Evolutionary conservation across 805 yeast genomes (phyloP).

Genomic region (Millerago galiae): DNA sequence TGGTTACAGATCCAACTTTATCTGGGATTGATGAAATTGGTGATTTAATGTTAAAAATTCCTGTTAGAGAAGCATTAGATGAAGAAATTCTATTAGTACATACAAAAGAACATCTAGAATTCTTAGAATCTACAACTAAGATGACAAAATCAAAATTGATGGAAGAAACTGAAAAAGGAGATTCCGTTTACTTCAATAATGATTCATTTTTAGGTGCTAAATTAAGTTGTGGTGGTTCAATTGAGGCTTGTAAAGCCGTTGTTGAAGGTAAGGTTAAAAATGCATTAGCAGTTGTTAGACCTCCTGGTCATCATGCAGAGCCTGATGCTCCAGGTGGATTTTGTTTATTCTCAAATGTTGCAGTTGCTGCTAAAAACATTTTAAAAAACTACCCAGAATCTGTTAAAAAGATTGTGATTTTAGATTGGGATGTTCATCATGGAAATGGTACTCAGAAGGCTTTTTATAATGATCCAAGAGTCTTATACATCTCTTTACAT

Average conservation of each 20-base stretch:
- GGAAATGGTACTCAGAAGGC: constrained; percentile 98
- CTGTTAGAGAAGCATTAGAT: constrained; percentile 80
- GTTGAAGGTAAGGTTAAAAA: constrained; percentile 89
- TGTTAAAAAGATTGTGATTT: constrained; percentile 71
- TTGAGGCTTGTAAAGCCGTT: constrained; percentile 93
- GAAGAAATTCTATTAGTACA: constrained; percentile 89
- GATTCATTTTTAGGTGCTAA: constrained; percentile 85
- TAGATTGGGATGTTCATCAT: constrained; percentile 99
- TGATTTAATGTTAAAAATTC: constrained; percentile 79
- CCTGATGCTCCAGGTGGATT: constrained; percentile 97
- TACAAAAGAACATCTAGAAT: constrained; percentile 70
- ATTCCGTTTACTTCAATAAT: constrained; percentile 90
- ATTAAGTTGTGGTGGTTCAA: constrained; percentile 93
- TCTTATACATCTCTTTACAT: constrained; percentile 85
- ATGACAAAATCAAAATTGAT: constrained; percentile 75
- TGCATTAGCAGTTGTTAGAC: constrained; percentile 90
- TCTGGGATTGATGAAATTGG: constrained; percentile 67
- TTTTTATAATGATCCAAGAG: constrained; percentile 83
- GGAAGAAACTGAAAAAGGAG: constrained; percentile 84
- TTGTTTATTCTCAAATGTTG: constrained; percentile 92
- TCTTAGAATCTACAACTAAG: constrained; percentile 63
- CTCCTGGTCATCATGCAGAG: constrained; percentile 99
- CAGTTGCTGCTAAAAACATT: constrained; percentile 89
- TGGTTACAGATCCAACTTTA: constrained; percentile 74
- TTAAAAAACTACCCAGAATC: constrained; percentile 81